Evolutionary conservation across 495 filamentous ascomycete genomes (phyloP).

Genomic region (Tuber microsphaerosporum): DNA sequence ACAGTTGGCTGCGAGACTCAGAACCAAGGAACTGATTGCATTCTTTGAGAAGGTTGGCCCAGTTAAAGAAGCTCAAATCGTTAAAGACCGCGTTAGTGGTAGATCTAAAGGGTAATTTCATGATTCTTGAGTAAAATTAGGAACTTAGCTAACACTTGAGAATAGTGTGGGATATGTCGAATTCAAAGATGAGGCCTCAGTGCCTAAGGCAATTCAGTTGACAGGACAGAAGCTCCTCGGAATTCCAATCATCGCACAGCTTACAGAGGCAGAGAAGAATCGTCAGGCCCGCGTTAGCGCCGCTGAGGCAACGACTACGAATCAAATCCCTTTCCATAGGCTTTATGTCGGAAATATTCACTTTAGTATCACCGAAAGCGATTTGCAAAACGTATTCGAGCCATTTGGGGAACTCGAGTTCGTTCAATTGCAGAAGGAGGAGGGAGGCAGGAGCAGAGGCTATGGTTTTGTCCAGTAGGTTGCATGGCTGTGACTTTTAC

Average conservation of each 20-base stretch:
- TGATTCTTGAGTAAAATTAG: neutral
- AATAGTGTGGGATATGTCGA: slow-evolving; percentile 96
- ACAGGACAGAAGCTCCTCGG: slow-evolving; percentile 98
- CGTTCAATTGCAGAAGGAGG: slow-evolving; percentile 93
- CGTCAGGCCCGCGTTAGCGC: slow-evolving; percentile 86
- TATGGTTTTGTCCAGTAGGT: slow-evolving; percentile 99
- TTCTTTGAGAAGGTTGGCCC: slow-evolving; percentile 97
- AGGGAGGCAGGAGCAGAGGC: slow-evolving; percentile 79
- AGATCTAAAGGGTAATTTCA: slow-evolving; percentile 87
- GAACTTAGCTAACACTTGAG: slow-evolving; percentile 41
- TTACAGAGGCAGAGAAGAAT: slow-evolving; percentile 99
- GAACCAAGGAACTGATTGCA: slow-evolving; percentile 82
- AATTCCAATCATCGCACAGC: slow-evolving; percentile 96
- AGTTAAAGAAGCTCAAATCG: slow-evolving; percentile 96
- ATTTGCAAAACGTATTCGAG: slow-evolving; percentile 93
- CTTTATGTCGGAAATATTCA: slow-evolving; percentile 99
- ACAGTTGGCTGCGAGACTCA: slow-evolving; percentile 85
- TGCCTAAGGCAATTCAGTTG: slow-evolving; percentile 87
- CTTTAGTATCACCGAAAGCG: slow-evolving; percentile 97
- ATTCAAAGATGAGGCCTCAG: slow-evolving; percentile 94
- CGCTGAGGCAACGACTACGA: slow-evolving; percentile 55
- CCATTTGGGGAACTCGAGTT: slow-evolving; percentile 98
- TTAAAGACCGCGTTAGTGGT: slow-evolving; percentile 95
- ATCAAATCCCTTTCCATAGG: slow-evolving; percentile 89
- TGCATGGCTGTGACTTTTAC: neutral